Base-by-base conservation (phyloP, 129 eudicot species). In the Calendula officinalis region DNA sequence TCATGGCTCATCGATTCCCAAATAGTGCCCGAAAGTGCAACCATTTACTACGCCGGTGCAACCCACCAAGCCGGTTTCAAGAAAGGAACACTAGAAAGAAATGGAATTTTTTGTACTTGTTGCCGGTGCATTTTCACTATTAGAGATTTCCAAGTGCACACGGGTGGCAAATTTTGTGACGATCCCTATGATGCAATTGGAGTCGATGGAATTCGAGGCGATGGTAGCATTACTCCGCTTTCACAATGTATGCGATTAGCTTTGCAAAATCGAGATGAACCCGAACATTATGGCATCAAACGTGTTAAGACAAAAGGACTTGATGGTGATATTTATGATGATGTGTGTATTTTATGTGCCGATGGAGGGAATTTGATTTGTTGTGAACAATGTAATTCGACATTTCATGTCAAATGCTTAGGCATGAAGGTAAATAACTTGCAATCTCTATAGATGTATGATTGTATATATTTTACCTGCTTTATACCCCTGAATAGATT, bases 301-400 rank as follows among this genome's bases (percentile, higher is more conserved):
- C 38, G 36, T 13, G 47, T 72, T 3, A 22, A n/a, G 37, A 57
- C 65, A 5, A 59, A 27, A 17, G 71, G 54, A 45, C 35, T 12
- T 3, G 66, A 60, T 9, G 69, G 45, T 0, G 91, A 82, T 45
- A 2, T 13, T 22, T 66, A 79, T 56, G 96, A 88, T 39, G 92
- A 88, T 63, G 78, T 80, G 4, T 88, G 96, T 62, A 48, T 88
- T 37, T 36, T 88, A 15, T 88, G 92, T 69, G 96, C 87, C 0
- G 86, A 88, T 69, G 96, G 96, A 32, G 96, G 92, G 33, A 64
- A 79, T 33, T 58, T 88, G 59, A 80, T 81, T 42, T 88, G 96
- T 52, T 88, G 96, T 38, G 96, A 88, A 4, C 40, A 55, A 4
- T 88, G 96, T 66, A 60, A 63, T 56, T 88, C 96, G 0, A 82